Conservation (phyloP, 257 asterid genomes). For the Capsicum rhomboideum region DNA sequence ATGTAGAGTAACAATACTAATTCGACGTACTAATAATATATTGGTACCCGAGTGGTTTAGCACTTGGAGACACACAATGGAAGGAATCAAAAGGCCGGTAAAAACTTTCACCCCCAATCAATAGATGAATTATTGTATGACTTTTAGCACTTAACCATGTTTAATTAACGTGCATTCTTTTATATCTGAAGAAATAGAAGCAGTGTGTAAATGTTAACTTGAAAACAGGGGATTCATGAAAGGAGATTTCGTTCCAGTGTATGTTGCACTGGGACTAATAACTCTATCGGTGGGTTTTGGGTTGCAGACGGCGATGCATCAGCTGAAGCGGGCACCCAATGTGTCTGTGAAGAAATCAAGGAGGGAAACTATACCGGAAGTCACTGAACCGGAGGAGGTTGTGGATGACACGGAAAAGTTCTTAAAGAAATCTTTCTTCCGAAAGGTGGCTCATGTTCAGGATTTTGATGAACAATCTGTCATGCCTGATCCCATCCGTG, state of each 20-base stretch:
- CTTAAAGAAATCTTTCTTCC: constrained; percentile 24
- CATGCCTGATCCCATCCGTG: constrained; percentile 14
- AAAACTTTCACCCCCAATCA: background rate
- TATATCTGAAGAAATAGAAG: background rate
- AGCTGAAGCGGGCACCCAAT: constrained; percentile 15
- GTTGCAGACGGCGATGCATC: constrained; percentile 12
- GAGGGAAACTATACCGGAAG: constrained; percentile 28
- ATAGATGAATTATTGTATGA: background rate
- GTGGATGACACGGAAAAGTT: constrained; percentile 13
- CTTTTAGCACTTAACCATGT: background rate
- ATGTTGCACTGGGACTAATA: constrained; percentile 26
- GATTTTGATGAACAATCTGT: constrained; percentile 13
- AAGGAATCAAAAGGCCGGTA: background rate
- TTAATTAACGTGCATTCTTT: no score
- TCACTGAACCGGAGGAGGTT: constrained; percentile 28
- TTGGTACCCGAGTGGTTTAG: background rate
- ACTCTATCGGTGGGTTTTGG: constrained; percentile 9
- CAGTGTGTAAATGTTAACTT: background rate
- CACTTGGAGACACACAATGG: background rate
- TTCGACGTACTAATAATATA: background rate
- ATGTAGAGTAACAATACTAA: background rate
- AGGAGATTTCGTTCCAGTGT: constrained; percentile 20
- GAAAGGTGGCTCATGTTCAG: constrained; percentile 33
- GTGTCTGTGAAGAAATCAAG: constrained; percentile 26
- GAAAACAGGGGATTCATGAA: background rate